A percentile compares a stretch with the other conserved stretches of the same genome.
These are phyloP conservation scores for Takakia lepidozioides DNA, from an alignment of 225 moss, liverwort and hornwort genomes.

Conservation along the genomic window DNA sequence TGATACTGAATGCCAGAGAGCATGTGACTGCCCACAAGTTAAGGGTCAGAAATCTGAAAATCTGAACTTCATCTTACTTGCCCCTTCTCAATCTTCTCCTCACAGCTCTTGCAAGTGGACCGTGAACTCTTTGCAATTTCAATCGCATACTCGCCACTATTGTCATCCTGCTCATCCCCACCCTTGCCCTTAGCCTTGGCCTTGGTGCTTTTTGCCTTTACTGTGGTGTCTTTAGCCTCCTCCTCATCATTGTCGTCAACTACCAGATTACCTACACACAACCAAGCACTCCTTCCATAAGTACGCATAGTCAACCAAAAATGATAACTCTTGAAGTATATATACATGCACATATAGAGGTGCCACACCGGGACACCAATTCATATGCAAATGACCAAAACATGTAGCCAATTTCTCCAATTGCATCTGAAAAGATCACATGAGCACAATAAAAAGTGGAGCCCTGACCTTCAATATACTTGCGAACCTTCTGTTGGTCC, in stretches of 20 bases:
- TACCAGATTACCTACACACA: constrained; percentile 27
- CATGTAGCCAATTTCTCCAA: too few species aligned
- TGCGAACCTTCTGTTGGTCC: constrained; percentile 76
- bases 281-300: constrained; percentile 7
- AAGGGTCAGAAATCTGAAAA: too few species aligned
- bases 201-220: constrained; percentile 26
- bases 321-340: too few species aligned
- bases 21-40: too few species aligned
- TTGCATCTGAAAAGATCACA: too few species aligned
- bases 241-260: constrained; percentile 24
- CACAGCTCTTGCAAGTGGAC: constrained; percentile 81
- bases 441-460: too few species aligned
- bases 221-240: constrained; percentile 15
- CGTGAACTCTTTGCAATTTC: constrained; percentile 91
- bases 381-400: too few species aligned
- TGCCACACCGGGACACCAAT: too few species aligned
- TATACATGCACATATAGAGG: too few species aligned
- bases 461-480: constrained; percentile 51
- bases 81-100: constrained; percentile 82
- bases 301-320: too few species aligned
- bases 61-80: too few species aligned
- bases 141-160: constrained; percentile 68
- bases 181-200: constrained; percentile 23
- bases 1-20: too few species aligned
- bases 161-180: constrained; percentile 34